Conservation (phyloP, 345 rosid species). For the Crucihimalaya himalaica region DNA sequence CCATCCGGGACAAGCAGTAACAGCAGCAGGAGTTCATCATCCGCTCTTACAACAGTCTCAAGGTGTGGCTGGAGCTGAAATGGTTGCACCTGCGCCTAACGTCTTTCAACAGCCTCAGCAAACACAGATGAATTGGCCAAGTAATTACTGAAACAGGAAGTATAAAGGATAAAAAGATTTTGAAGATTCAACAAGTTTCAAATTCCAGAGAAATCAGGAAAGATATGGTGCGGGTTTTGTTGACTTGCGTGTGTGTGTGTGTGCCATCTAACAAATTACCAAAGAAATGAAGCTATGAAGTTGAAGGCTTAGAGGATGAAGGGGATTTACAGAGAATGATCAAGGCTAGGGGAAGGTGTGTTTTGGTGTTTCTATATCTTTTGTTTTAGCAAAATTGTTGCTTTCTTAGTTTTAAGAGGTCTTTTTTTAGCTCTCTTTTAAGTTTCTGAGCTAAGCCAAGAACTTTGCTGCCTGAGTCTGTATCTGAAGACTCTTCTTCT, state of each 20-base stretch:
- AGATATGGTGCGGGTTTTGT: conserved; percentile 16
- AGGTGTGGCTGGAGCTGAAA: conserved; percentile 68
- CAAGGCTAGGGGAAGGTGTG: conserved; percentile 33
- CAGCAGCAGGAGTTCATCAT: conserved; percentile 62
- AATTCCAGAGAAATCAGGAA: conserved; percentile 33
- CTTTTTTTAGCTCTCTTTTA: conserved; percentile 28
- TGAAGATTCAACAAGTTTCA: conserved; percentile 31
- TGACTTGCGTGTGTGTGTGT: conserved; percentile 28
- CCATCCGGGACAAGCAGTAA: conserved; percentile 75
- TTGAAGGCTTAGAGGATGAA: conserved; percentile 25
- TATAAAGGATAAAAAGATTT: conserved; percentile 20
- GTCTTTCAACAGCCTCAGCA: conserved; percentile 95
- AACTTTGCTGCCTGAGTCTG: conserved; percentile 40
- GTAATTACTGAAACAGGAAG: conserved; percentile 65
- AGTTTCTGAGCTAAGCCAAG: conserved; percentile 35
- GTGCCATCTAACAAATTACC: conserved; percentile 28
- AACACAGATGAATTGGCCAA: conserved; percentile 86
- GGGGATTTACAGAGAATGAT: conserved; percentile 25
- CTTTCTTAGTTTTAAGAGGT: conserved; percentile 32
- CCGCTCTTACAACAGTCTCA: conserved; percentile 83
- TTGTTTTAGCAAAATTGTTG: conserved; percentile 18
- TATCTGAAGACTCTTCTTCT: conserved; percentile 36
- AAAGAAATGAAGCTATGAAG: conserved; percentile 30
- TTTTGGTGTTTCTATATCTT: conserved; percentile 37
- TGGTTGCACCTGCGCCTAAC: conserved; percentile 67